Evolutionary conservation across 805 yeast genomes (phyloP), one percentile per base, ranked within the genome.

Genomic region (Saccharomycodes ludwigii): DNA sequence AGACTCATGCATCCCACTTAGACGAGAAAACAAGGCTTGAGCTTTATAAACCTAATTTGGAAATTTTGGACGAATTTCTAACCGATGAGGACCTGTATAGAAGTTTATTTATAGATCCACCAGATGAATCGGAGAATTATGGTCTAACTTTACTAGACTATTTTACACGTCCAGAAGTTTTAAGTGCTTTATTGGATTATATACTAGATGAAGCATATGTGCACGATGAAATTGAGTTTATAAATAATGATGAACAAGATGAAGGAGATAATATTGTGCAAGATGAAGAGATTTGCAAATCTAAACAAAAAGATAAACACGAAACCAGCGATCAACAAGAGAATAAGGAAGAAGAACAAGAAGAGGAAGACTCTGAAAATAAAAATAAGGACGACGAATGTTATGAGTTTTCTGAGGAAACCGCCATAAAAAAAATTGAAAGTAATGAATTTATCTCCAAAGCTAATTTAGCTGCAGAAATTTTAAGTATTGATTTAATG

Each of bases 401-500:
- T 14, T 45, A 48, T 6, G 46, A 44, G 10, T 44, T 52, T 4
- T 52, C 58, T 4, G 54, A 53, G 14, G 59, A 51, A 17, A 44
- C 56, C 1, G 53, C 43, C 21, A 44, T 42, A 12, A 46, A 44
- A 24, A 46, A 43, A 23, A 30, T 39, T 21, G 40, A 44, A 17
- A 40, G 44, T 13, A 39, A 38, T 20, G 36, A 33, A 21, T 33
- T 33, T 21, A 29, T 28, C 22, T 25, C 29, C 23, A 28, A 31
- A 27, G 75, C 84, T 2, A 76, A 74, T 35, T 66, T 78, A 43
- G 85, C 95, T 5, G 83, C 95, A 2, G 97, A 91, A 51, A 77
- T 91, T 26, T 62, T 91, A 29, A 73, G 88, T 24, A 83, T 91
- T 4, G 97, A 88, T 48, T 86, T 85, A 6, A 88, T 96, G 95